phyloP scores from a whole-genome alignment of 2,329 filamentous ascomycete genomes.

The Aschersonia sp. region DNA sequence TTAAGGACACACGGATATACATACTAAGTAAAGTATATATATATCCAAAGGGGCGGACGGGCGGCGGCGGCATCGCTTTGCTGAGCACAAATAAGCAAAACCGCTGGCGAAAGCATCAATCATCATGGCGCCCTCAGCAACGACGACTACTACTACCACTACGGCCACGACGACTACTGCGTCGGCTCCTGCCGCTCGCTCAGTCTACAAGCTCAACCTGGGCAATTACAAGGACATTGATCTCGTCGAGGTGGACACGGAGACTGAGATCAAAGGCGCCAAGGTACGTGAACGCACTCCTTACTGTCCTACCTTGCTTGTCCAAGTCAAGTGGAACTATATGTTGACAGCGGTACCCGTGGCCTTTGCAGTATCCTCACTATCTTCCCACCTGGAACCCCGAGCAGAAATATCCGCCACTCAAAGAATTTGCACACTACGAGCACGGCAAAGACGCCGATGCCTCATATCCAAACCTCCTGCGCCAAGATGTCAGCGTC shows the following conservation, averaged over 20 bases:
- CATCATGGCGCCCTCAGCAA: conserved; percentile 11
- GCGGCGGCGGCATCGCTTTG: neutral
- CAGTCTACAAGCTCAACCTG: conserved; percentile 11
- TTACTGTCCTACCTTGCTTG: neutral
- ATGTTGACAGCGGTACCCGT: too few relatives aligned
- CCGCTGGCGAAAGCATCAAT: neutral
- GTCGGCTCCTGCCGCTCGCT: conserved; percentile 1
- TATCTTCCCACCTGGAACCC: conserved; percentile 61
- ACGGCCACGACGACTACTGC: conserved; percentile 6
- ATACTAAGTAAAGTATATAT: too few relatives aligned
- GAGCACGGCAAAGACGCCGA: conserved; percentile 69
- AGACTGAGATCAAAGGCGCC: conserved; percentile 8
- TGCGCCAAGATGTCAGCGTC: conserved; percentile 35
- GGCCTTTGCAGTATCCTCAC: conserved; percentile 40
- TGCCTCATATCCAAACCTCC: conserved; percentile 50
- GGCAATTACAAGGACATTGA: conserved; percentile 18
- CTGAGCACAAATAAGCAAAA: neutral
- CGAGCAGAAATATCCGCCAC: conserved; percentile 47
- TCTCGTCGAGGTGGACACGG: conserved; percentile 10
- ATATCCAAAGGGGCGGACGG: too few relatives aligned
- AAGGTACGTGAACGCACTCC: conserved; percentile 7
- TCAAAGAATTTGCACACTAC: conserved; percentile 55
- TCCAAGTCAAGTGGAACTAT: too few relatives aligned
- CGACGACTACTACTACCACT: conserved; percentile 3
- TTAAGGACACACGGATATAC: neutral